A percentile compares a stretch with the other conserved stretches of the same genome.
phyloP scores from a whole-genome alignment of 495 filamentous ascomycete genomes.

The Xylaria acuta region DNA sequence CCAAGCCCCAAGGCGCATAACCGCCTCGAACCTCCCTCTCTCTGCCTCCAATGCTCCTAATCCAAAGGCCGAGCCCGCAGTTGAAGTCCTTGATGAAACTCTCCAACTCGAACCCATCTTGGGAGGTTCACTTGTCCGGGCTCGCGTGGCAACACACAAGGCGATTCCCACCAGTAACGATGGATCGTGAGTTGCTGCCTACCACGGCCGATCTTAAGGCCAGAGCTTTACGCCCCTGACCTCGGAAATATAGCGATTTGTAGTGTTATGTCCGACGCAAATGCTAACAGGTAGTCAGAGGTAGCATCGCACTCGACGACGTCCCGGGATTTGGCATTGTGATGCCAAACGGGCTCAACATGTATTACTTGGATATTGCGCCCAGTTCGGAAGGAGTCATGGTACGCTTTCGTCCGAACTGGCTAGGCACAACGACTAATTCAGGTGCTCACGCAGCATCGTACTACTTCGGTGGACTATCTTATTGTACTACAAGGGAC shows the following conservation, averaged over 20 bases:
- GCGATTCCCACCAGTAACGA: slow-evolving; percentile 37
- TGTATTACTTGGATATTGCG: slow-evolving; percentile 39
- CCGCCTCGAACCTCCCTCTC: slow-evolving; percentile 36
- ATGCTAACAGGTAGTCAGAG: slow-evolving; percentile 11
- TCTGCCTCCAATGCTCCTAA: slow-evolving; percentile 17
- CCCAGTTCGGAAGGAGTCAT: slow-evolving; percentile 35
- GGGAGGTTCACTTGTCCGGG: slow-evolving; percentile 30
- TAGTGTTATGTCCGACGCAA: not conserved
- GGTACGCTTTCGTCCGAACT: slow-evolving; percentile 7
- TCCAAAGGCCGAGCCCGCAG: slow-evolving; percentile 29
- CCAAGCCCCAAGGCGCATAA: slow-evolving; percentile 33
- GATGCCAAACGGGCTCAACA: slow-evolving; percentile 36
- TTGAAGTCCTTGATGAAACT: slow-evolving; percentile 34
- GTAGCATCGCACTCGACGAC: slow-evolving; percentile 25
- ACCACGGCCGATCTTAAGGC: not conserved
- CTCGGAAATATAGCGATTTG: not conserved
- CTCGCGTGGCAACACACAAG: slow-evolving; percentile 35
- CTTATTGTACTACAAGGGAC: slow-evolving; percentile 33
- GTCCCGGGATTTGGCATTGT: slow-evolving; percentile 35
- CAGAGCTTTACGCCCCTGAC: not conserved
- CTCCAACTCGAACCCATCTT: slow-evolving; percentile 33
- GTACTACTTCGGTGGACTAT: slow-evolving; percentile 40
- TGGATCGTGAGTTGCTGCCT: slow-evolving; percentile 33
- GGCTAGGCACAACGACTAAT: slow-evolving; percentile 5
- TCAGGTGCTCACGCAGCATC: slow-evolving; percentile 24